Conservation (phyloP, 106 monocot species). For the Dioscorea zingiberensis region DNA sequence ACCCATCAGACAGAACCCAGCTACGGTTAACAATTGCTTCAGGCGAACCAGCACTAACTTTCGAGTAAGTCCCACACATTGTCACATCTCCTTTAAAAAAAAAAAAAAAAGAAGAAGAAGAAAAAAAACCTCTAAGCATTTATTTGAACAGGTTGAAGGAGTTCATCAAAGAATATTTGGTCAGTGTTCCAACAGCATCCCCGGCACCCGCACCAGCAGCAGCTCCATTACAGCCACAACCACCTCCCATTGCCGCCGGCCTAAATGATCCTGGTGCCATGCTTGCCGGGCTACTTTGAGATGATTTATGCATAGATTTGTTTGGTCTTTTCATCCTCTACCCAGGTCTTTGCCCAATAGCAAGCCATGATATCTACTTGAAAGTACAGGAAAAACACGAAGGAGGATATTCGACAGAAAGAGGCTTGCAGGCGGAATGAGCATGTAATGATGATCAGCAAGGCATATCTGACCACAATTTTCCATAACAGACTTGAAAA, state of each 20-base stretch:
- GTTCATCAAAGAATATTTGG: conserved; percentile 81
- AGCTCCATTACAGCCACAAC: conserved; percentile 43
- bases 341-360: not conserved
- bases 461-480: not conserved
- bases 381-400: no score
- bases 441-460: no score
- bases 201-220: conserved; percentile 14
- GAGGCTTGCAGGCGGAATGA: no score
- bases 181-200: conserved; percentile 47
- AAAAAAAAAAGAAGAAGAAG: no score
- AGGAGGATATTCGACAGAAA: no score
- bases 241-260: conserved; percentile 23
- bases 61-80: conserved; percentile 50
- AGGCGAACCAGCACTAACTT: conserved; percentile 75
- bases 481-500: conserved; percentile 4
- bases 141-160: conserved; percentile 74
- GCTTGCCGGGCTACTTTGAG: conserved; percentile 84
- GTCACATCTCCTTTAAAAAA: no score
- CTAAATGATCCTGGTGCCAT: conserved; percentile 78
- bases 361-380: no score
- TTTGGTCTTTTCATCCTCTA: not conserved
- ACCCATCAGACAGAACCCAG: conserved; percentile 94
- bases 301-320: not conserved
- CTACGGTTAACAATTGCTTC: conserved; percentile 85
- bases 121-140: not conserved